Percentiles rank a stretch among this genome's conserved stretches.
Conservation (phyloP, 2,329 filamentous ascomycete genomes). For the Aspergillus floridensis region DNA sequence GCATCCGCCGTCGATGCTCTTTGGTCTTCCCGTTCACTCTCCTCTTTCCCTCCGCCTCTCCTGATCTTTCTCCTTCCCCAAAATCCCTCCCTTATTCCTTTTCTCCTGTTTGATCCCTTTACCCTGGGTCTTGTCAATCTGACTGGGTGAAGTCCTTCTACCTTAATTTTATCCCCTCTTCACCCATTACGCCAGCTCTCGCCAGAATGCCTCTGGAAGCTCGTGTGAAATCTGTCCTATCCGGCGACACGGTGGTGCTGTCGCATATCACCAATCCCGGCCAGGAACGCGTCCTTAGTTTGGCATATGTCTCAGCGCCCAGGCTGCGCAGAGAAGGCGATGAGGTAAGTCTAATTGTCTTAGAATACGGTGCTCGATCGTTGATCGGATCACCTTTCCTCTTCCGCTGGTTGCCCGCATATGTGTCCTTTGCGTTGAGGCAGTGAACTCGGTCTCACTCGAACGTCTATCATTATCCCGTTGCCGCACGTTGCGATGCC, state of each 20-base stretch:
- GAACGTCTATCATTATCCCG: neutral
- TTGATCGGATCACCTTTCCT: neutral
- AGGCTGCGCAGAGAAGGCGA: constrained; percentile 84
- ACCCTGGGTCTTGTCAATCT: constrained; percentile 5
- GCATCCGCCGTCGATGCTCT: constrained; percentile 32
- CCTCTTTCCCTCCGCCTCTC: constrained; percentile 7
- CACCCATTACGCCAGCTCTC: constrained; percentile 3
- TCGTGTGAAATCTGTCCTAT: constrained; percentile 89
- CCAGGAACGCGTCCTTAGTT: constrained; percentile 80
- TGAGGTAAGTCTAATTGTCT: constrained; percentile 54
- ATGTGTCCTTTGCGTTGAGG: constrained; percentile 19
- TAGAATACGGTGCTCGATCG: neutral
- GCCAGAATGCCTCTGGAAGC: constrained; percentile 50
- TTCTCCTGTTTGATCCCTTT: constrained; percentile 8
- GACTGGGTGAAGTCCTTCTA: constrained; percentile 7
- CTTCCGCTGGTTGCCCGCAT: neutral
- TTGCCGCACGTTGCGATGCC: neutral
- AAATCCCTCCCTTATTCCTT: constrained; percentile 9
- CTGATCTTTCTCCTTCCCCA: constrained; percentile 6
- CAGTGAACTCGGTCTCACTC: neutral
- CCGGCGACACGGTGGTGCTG: constrained; percentile 87
- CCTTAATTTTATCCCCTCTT: constrained; percentile 6
- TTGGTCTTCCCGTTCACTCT: constrained; percentile 17
- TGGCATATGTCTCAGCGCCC: constrained; percentile 89
- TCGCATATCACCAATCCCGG: constrained; percentile 76